Evolutionary conservation across 495 filamentous ascomycete genomes (phyloP).

Genomic region (Chlorociboria aeruginascens): DNA sequence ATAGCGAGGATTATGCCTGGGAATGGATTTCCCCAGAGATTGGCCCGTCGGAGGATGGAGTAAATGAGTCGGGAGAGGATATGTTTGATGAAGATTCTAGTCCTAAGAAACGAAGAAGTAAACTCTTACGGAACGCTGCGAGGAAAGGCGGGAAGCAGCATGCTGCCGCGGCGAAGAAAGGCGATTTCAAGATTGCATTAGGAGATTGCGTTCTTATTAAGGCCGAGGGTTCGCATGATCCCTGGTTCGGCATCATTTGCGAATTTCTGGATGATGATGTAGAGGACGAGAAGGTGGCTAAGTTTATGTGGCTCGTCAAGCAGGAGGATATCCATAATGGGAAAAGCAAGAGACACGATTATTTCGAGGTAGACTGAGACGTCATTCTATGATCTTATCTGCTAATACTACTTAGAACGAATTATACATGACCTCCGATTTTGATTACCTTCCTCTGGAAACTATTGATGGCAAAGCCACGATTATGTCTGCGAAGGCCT

Average conservation of each 20-base stretch:
- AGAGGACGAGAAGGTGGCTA: conserved; percentile 50
- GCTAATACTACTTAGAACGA: conserved; percentile 50
- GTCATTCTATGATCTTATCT: not conserved
- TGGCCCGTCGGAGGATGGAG: conserved; percentile 15
- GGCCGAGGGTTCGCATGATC: conserved; percentile 45
- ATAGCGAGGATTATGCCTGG: conserved; percentile 71
- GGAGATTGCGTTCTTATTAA: conserved; percentile 76
- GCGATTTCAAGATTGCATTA: conserved; percentile 65
- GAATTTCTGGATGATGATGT: conserved; percentile 57
- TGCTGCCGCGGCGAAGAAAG: conserved; percentile 77
- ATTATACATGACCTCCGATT: conserved; percentile 76
- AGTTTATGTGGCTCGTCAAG: conserved; percentile 66
- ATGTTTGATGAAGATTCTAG: not conserved
- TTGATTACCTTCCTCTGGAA: conserved; percentile 72
- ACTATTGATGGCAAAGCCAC: conserved; percentile 83
- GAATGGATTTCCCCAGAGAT: conserved; percentile 68
- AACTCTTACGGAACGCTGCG: not conserved
- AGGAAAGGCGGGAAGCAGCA: conserved; percentile 15
- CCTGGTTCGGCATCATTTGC: conserved; percentile 82
- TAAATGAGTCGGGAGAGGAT: not conserved
- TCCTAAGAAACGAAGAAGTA: conserved; percentile 4
- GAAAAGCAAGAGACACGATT: conserved; percentile 74
- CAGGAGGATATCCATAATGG: conserved; percentile 68
- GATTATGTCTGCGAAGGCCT: conserved; percentile 61
- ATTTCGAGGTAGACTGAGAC: conserved; percentile 40